Base-by-base conservation (phyloP, 202 grass and related monocot species). In the Carex sylvatica region DNA sequence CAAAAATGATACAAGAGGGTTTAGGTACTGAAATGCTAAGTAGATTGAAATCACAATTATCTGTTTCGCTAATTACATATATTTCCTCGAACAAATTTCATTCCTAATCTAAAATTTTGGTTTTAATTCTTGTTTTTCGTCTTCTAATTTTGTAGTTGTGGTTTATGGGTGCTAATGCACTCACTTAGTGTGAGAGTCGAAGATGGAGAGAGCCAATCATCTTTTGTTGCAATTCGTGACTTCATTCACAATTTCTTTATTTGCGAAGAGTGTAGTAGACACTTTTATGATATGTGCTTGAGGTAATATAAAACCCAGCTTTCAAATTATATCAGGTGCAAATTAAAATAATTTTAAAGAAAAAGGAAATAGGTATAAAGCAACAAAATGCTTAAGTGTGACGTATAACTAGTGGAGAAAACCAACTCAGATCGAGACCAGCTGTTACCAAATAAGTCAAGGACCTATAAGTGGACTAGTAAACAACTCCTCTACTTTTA, bases 221-320 rank as follows among this genome's bases (percentile, higher is more conserved):
- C 91, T 52, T 98, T 98, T 83, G 91, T 85, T 69, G 83, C 92
- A 70, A 95, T 98, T 49, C 84, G 91, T 86, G 96, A 98, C 86
- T 98, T 98, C 85, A 98, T 95, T 78, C 87, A 98, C 71, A 95
- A 92, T 72, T 98, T 98, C 74, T 98, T 98, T 84, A 86, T 91
- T 49, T 98, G 96, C 56, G 92, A 98, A 77, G 91, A 98, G 89
- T 98, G 96, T 62, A 89, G 96, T 49, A 47, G 12, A 10, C 96
- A 98, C 89, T 98, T 98, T 35, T 85, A 98, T 83, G 89, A 86
- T 78, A 98, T 98, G 92, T 90, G 92, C 49, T 95, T 88, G 83
- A 90, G 96, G 96, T 95, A 85, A 67, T 24, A 80, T 49, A 70
- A 20, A 73, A 0, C 9, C 60, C 24, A 64, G n/a, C 10, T 47